phyloP scores from a whole-genome alignment of 2,329 filamentous ascomycete genomes.

The Trematosphaeria pertusa region DNA sequence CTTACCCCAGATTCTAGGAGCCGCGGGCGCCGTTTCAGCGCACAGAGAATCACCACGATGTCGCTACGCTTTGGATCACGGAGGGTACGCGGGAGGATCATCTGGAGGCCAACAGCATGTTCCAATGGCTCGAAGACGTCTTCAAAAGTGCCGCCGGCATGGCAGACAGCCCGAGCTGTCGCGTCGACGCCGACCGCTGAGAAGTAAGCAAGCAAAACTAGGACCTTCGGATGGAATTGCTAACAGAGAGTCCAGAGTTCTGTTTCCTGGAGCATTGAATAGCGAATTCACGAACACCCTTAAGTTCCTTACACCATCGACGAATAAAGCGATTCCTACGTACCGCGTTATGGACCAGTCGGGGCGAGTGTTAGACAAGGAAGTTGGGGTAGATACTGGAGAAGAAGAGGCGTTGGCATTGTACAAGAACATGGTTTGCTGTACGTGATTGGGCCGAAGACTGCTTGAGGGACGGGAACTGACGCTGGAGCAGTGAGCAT shows the following conservation, averaged over 20 bases:
- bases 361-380: constrained; percentile 79
- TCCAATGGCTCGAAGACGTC: constrained; percentile 22
- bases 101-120: constrained; percentile 17
- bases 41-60: constrained; percentile 41
- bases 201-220: constrained; percentile 55
- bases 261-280: constrained; percentile 93
- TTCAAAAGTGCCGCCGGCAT: constrained; percentile 19
- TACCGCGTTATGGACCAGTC: constrained; percentile 93
- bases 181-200: constrained; percentile 67
- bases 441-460: constrained; percentile 40
- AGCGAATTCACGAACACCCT: constrained; percentile 87
- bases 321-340: constrained; percentile 80
- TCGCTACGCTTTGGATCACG: constrained; percentile 40
- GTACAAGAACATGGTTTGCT: constrained; percentile 70
- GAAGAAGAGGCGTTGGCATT: constrained; percentile 66
- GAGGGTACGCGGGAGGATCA: constrained; percentile 27
- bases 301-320: constrained; percentile 76
- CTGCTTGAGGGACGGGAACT: constrained; percentile 3
- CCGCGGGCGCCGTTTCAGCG: constrained; percentile 16
- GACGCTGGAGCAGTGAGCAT: constrained; percentile 64
- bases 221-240: background rate
- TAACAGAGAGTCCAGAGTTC: constrained; percentile 52
- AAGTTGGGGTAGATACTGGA: constrained; percentile 69
- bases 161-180: constrained; percentile 61
- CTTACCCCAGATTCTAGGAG: constrained; percentile 35